Evolutionary conservation across 1,284 basidiomycete species (phyloP).

Genomic region (Ceratobasidium sp.): DNA sequence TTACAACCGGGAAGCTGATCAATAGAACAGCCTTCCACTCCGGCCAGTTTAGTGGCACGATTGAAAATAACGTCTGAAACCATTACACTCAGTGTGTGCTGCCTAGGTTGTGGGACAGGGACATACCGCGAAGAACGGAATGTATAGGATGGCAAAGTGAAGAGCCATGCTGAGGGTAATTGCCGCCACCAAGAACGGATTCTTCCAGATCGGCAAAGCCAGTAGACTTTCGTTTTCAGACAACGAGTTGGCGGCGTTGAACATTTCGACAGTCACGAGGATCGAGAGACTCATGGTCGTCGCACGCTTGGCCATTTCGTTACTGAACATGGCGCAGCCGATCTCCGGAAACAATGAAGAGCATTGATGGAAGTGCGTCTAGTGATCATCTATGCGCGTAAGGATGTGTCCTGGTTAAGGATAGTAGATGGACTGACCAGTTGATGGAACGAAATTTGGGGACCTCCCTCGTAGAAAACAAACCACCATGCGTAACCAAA

Average conservation of each 20-base stretch:
- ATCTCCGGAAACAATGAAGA: conserved; percentile 83
- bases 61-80: conserved; percentile 84
- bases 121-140: conserved; percentile 91
- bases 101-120: conserved; percentile 35
- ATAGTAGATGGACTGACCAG: conserved; percentile 70
- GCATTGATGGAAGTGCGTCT: conserved; percentile 97
- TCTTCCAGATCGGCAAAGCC: conserved; percentile 91
- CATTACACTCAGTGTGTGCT: conserved; percentile 29
- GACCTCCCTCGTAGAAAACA: conserved; percentile 88
- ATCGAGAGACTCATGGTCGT: conserved; percentile 97
- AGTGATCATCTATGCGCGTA: conserved; percentile 18
- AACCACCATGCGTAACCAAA: conserved; percentile 99
- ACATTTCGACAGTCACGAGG: conserved; percentile 96
- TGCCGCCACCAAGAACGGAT: conserved; percentile 89
- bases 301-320: conserved; percentile 84
- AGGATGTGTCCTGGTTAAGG: conserved; percentile 7
- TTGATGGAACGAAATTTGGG: conserved; percentile 93
- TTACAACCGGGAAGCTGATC: conserved; percentile 88
- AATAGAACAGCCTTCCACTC: conserved; percentile 97
- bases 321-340: conserved; percentile 94
- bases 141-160: conserved; percentile 95
- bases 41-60: conserved; percentile 88
- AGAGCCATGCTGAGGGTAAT: conserved; percentile 91
- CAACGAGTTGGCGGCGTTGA: conserved; percentile 98
- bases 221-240: conserved; percentile 97